These are phyloP conservation scores for Diaporthe citri DNA, from an alignment of 2,329 filamentous ascomycete genomes.

Conservation along the genomic window DNA sequence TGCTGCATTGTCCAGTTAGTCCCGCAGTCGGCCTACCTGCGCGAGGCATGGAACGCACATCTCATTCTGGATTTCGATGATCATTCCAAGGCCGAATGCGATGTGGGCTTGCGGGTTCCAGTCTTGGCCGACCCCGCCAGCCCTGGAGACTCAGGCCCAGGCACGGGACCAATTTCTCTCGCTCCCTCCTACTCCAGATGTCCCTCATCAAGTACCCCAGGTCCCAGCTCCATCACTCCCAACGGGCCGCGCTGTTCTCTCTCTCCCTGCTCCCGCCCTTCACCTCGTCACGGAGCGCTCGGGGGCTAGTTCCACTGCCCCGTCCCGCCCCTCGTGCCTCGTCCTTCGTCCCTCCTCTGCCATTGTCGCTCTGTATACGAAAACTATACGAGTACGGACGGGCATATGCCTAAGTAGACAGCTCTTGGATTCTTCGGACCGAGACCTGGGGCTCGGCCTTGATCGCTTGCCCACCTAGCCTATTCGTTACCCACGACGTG, in stretches of 20 bases:
- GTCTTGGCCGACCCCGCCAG: constrained; percentile 30
- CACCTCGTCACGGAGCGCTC: constrained; percentile 20
- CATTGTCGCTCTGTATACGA: constrained; percentile 1
- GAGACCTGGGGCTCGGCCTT: neutral
- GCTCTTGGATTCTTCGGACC: neutral
- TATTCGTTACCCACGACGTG: neutral
- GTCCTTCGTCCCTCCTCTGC: neutral
- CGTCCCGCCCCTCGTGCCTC: constrained; percentile 5
- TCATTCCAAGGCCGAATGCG: constrained; percentile 21
- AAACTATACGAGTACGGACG: constrained; percentile 16
- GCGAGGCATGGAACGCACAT: constrained; percentile 10
- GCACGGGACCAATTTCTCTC: constrained; percentile 26
- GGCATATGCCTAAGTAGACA: constrained; percentile 8
- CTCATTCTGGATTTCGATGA: constrained; percentile 24
- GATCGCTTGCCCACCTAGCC: constrained; percentile 18
- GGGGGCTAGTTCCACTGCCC: constrained; percentile 21
- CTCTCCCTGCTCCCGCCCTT: neutral
- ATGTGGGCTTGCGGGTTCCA: constrained; percentile 31
- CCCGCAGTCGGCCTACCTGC: neutral
- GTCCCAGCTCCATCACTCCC: neutral
- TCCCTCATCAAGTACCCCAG: constrained; percentile 10
- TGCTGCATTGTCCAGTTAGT: neutral
- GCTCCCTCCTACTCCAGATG: neutral
- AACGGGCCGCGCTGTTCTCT: neutral
- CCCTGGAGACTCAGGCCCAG: constrained; percentile 12